Conservation (phyloP, 2,329 filamentous ascomycete genomes). For the Stachybotrys chartarum region DNA sequence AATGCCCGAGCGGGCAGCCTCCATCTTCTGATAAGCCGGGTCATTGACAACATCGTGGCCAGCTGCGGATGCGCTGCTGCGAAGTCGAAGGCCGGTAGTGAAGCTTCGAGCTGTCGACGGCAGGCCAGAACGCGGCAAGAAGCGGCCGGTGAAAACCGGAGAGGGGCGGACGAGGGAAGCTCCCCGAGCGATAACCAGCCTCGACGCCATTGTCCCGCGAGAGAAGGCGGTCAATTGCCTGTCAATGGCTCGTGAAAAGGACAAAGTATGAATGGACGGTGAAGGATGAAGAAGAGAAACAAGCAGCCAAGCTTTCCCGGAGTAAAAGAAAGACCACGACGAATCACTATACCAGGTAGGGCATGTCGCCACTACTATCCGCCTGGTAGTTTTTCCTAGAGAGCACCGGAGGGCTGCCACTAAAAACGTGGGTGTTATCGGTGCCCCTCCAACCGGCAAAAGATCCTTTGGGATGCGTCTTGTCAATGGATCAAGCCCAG, state of each 20-base stretch:
- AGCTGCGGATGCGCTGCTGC: neutral
- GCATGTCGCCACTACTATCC: neutral
- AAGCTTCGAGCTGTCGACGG: neutral
- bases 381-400: too few species aligned
- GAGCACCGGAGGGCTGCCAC: too few species aligned
- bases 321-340: neutral
- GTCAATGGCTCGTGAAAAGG: too few species aligned
- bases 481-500: too few species aligned
- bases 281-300: neutral
- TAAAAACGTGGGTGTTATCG: neutral
- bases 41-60: neutral
- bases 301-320: neutral
- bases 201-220: slow-evolving; percentile 15
- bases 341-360: neutral
- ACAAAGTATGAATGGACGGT: neutral
- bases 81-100: neutral
- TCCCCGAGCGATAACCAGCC: slow-evolving; percentile 15
- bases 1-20: slow-evolving; percentile 9
- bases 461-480: too few species aligned
- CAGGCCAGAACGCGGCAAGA: neutral
- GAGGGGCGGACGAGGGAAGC: slow-evolving; percentile 10
- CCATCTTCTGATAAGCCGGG: slow-evolving; percentile 9
- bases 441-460: neutral
- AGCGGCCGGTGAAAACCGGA: slow-evolving; percentile 3
- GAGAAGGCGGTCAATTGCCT: neutral